Evolutionary conservation across 2,329 filamentous ascomycete genomes (phyloP).

Genomic region (Colletotrichum eremochloae): DNA sequence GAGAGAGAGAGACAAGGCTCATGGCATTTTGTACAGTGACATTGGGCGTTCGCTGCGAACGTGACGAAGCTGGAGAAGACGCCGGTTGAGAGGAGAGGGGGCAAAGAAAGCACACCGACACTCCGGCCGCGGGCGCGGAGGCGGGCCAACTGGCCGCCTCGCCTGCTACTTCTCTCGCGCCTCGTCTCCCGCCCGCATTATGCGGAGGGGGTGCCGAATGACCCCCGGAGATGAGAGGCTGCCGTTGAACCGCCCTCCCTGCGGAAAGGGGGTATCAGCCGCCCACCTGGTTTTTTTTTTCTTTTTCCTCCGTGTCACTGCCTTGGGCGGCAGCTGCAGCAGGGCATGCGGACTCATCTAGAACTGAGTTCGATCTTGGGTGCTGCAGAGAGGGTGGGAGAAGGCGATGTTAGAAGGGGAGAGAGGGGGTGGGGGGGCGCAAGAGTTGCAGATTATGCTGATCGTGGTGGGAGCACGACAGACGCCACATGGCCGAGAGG

Average conservation of each 20-base stretch:
- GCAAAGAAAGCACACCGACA: conserved; percentile 29
- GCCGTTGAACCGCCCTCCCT: conserved; percentile 9
- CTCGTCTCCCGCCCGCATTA: conserved; percentile 7
- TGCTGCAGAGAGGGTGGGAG: neutral
- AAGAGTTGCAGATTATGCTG: conserved; percentile 11
- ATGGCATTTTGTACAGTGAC: conserved; percentile 1
- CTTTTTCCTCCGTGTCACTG: conserved; percentile 12
- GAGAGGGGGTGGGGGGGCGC: neutral
- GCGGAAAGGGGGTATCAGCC: conserved; percentile 11
- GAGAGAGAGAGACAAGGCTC: too few species aligned
- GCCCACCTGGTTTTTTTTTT: neutral
- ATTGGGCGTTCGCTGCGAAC: conserved; percentile 25
- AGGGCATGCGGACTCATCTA: conserved; percentile 14
- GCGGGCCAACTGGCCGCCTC: conserved; percentile 23
- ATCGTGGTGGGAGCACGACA: conserved; percentile 22
- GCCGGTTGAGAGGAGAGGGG: neutral
- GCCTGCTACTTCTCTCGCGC: conserved; percentile 3
- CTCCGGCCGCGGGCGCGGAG: conserved; percentile 23
- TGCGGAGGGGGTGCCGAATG: conserved; percentile 19
- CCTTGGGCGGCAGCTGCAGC: conserved; percentile 6
- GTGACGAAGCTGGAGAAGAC: neutral
- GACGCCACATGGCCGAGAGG: conserved; percentile 22
- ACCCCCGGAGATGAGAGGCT: conserved; percentile 22
- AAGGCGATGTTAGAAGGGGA: too few species aligned
- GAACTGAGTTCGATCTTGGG: conserved; percentile 24